These are phyloP conservation scores for Neoarthrinium moseri DNA, from an alignment of 2,329 filamentous ascomycete species.

Conservation along the genomic window DNA sequence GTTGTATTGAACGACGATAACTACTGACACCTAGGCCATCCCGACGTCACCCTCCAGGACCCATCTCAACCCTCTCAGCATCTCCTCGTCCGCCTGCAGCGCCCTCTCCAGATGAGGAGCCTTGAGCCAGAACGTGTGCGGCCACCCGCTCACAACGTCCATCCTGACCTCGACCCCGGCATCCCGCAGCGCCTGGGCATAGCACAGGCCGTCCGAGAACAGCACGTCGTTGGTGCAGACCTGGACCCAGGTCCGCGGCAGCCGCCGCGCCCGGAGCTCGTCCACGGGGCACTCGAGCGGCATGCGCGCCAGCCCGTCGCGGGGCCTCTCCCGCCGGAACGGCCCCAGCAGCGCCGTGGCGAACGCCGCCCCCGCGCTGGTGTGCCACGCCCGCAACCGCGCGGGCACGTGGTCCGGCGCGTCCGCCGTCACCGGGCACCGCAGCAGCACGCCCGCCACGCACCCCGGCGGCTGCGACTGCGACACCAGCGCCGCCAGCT, in stretches of 20 bases:
- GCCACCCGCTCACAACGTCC: constrained; percentile 44
- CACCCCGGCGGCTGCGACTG: constrained; percentile 25
- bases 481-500: constrained; percentile 44
- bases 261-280: constrained; percentile 22
- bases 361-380: constrained; percentile 37
- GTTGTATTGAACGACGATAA: background rate
- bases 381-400: constrained; percentile 34
- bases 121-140: constrained; percentile 53
- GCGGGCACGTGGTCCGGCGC: constrained; percentile 38
- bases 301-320: constrained; percentile 38
- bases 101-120: constrained; percentile 39
- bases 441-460: constrained; percentile 41
- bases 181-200: constrained; percentile 39
- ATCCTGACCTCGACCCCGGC: constrained; percentile 38
- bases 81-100: constrained; percentile 37
- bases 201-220: constrained; percentile 51
- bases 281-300: constrained; percentile 36
- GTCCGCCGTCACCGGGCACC: constrained; percentile 48
- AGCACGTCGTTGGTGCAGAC: constrained; percentile 49
- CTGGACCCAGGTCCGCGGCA: constrained; percentile 47
- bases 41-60: constrained; percentile 19
- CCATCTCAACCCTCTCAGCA: constrained; percentile 42
- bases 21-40: background rate
- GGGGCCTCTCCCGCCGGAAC: constrained; percentile 31
- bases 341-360: constrained; percentile 31